Evolutionary conservation across 2,329 filamentous ascomycete species (phyloP), one percentile per base, ranked within the genome.

Genomic region (Phialocephala subalpina): DNA sequence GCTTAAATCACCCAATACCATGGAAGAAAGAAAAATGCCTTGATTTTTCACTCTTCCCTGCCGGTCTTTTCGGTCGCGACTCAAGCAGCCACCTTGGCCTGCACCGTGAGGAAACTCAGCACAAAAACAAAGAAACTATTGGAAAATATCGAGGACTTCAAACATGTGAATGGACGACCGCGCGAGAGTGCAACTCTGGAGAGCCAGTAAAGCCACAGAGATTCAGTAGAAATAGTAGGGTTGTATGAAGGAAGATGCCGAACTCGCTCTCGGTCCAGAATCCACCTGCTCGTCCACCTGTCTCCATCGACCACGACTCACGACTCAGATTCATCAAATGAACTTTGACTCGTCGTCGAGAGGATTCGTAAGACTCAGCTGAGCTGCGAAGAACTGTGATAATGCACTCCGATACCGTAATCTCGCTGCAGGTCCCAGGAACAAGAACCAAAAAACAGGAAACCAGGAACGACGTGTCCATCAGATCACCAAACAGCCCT

Each of bases 251-350:
- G 45, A 49, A 22, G 5, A 22, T 25, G 22, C 45, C 45, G 45
- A 9, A 49, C 5, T 22, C 45, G 45, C 25, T 55, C 36, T 52
- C 29, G 29, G 4, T 33, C 49, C 27, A n/a, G 55, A n/a, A 2
- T 27, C 27, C 55, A 53, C 55, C 29, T 33, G 29, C 9, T 33
- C 29, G 55, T 27, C 59, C 42, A 49, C 64, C 64, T 55, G 33
- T 66, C 45, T 62, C 59, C 64, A 40, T 49, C 40, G 56, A 56
- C 64, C 64, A 66, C 64, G 64, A 59, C 45, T 29, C 57, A 42
- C 29, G 29, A 33, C 36, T 29, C 22, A 38, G 9, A 20, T 29
- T 2, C 14, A 16, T 22, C 55, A 29, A n/a, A 58, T 14, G 14
- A 53, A 53, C 25, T 12, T 29, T 33, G 25, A 33, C 29, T 33